phyloP scores from a whole-genome alignment of 2,329 filamentous ascomycete genomes.

The Microdochium bolleyi region DNA sequence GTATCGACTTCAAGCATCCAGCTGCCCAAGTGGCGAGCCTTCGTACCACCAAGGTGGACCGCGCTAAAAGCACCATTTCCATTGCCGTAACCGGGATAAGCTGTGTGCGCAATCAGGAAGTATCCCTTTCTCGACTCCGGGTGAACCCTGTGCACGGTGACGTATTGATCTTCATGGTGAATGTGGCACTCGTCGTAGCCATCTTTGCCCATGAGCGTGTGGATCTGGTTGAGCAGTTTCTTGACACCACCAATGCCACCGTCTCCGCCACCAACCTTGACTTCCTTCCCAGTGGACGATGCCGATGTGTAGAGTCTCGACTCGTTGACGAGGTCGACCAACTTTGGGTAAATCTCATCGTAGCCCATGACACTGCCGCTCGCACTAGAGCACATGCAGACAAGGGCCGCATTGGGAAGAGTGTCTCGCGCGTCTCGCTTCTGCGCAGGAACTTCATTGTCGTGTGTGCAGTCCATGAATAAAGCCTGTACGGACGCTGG shows the following conservation, averaged over 20 bases:
- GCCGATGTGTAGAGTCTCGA: slow-evolving; percentile 74
- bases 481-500: slow-evolving; percentile 85
- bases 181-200: slow-evolving; percentile 94
- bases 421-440: slow-evolving; percentile 93
- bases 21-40: slow-evolving; percentile 76
- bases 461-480: slow-evolving; percentile 99
- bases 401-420: slow-evolving; percentile 84
- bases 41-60: slow-evolving; percentile 75
- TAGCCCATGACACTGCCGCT: slow-evolving; percentile 97
- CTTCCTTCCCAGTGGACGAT: slow-evolving; percentile 52
- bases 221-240: slow-evolving; percentile 89
- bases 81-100: slow-evolving; percentile 83
- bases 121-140: slow-evolving; percentile 88
- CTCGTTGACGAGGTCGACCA: slow-evolving; percentile 91
- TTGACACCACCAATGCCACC: slow-evolving; percentile 86
- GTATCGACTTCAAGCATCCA: slow-evolving; percentile 89
- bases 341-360: slow-evolving; percentile 88
- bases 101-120: slow-evolving; percentile 92
- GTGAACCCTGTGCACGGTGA: slow-evolving; percentile 93
- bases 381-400: slow-evolving; percentile 92
- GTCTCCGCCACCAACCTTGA: slow-evolving; percentile 62
- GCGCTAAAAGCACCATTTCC: slow-evolving; percentile 74
- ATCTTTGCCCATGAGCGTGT: slow-evolving; percentile 91
- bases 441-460: slow-evolving; percentile 93
- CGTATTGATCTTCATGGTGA: slow-evolving; percentile 91